Evolutionary conservation across 495 filamentous ascomycete genomes (phyloP), one percentile per base, ranked within the genome.

Genomic region (Penicillium herquei): DNA sequence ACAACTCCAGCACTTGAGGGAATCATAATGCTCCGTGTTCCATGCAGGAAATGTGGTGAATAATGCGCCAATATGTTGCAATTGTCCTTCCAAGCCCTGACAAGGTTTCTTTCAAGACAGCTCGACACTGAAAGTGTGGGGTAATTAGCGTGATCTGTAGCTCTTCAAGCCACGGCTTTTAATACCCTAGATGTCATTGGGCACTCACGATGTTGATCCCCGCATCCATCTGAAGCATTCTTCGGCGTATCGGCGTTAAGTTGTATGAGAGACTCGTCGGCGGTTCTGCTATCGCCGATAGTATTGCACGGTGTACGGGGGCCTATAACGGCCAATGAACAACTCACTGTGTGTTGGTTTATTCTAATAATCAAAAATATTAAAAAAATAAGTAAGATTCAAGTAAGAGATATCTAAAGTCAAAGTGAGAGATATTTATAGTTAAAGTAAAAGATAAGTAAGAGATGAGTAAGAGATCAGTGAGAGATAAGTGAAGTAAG

Each of bases 61-160:
- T 51, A 31, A 51, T 31, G 47, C 40, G 6, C 16, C 39, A 8
- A 6, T 51, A 56, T 56, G 54, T 56, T 51, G 54, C 48, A 39
- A 56, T 56, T 33, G 8, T 21, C 7, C 34, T 18, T 34, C 7
- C 34, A 37, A 37, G 34, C 34, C 34, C 9, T 37, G 8, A n/a
- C 30, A 14, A 13, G 4, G 2, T 11, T 44, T 3, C 41, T 9
- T n/a, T 17, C 17, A 21, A 44, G 42, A 13, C 7, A 11, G 18
- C 8, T 46, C 7, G 43, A 7, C 13, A 7, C 30, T n/a, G 26
- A 46, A 32, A 31, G 13, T 46, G 26, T 46, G 43, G 43, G 43
- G 43, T 46, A 46, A 46, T 46, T 12, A 13, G 31, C 30, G 9
- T 2, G 26, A 0, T 8, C 2, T 0, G 12, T 21, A 30, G 17